phyloP scores from a whole-genome alignment of 108 stramenopile genomes.

The Fistulifera solaris region DNA sequence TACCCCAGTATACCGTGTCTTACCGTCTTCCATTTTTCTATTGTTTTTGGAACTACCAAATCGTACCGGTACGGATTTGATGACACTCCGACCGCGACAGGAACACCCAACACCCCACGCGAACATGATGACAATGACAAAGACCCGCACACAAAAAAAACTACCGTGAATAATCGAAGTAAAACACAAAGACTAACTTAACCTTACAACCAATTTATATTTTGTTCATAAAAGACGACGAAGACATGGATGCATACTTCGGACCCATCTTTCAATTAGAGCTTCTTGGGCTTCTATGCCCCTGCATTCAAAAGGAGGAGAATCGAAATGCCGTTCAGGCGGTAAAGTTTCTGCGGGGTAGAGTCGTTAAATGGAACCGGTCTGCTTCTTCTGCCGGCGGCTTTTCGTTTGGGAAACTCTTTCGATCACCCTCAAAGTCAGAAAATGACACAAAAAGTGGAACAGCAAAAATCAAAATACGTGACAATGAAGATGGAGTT shows the following conservation, averaged over 20 bases:
- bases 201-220: too few species aligned
- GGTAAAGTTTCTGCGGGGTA: conserved; percentile 23
- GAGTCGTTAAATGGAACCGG: conserved; percentile 36
- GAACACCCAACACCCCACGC: too few species aligned
- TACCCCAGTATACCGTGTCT: too few species aligned
- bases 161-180: too few species aligned
- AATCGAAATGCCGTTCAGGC: conserved; percentile 44
- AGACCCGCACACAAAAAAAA: too few species aligned
- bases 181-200: too few species aligned
- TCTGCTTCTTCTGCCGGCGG: background rate
- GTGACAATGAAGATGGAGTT: conserved; percentile 1
- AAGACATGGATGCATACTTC: background rate
- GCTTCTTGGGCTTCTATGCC: conserved; percentile 39
- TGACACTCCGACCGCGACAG: too few species aligned
- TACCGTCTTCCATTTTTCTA: too few species aligned
- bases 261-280: conserved; percentile 30
- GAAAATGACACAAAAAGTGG: background rate
- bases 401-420: background rate
- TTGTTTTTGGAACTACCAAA: too few species aligned
- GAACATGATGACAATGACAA: too few species aligned
- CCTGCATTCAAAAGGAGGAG: conserved; percentile 62
- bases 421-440: background rate
- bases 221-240: too few species aligned
- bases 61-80: too few species aligned
- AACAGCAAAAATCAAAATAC: background rate